Conservation (phyloP, 805 yeast genomes). For the Ogataea paraovalis region DNA sequence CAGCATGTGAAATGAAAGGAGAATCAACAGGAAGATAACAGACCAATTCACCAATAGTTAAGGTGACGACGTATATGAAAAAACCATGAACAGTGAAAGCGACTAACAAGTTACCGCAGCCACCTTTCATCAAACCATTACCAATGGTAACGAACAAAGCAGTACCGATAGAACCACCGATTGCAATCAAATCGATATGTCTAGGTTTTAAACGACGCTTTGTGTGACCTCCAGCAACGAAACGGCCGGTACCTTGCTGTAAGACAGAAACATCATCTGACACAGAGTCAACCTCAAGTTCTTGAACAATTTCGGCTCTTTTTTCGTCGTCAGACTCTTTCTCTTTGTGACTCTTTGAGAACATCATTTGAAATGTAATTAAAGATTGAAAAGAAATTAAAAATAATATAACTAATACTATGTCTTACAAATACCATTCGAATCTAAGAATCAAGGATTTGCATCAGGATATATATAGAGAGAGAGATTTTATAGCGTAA, state of each 20-base stretch:
- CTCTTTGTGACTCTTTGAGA: no score
- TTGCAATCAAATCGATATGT: conserved; percentile 74
- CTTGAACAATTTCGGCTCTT: not conserved
- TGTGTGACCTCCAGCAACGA: conserved; percentile 15
- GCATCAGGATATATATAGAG: no score
- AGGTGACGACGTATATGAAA: conserved; percentile 63
- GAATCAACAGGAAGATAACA: conserved; percentile 72
- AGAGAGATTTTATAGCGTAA: no score
- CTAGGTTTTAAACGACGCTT: conserved; percentile 29
- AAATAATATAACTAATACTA: no score
- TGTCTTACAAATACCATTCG: no score
- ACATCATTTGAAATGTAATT: no score
- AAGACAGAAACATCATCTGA: not conserved
- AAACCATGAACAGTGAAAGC: conserved; percentile 64
- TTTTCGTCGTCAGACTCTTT: not conserved
- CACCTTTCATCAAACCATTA: conserved; percentile 57
- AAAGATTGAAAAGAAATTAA: no score
- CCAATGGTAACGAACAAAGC: conserved; percentile 76
- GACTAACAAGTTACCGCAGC: conserved; percentile 64
- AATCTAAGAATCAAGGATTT: no score
- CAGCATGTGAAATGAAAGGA: conserved; percentile 71
- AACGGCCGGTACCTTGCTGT: conserved; percentile 2
- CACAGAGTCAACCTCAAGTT: not conserved
- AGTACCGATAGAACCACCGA: conserved; percentile 82
- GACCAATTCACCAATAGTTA: conserved; percentile 75